Conservation (phyloP, 441 rosid genomes). For the Erodium moschatum region DNA sequence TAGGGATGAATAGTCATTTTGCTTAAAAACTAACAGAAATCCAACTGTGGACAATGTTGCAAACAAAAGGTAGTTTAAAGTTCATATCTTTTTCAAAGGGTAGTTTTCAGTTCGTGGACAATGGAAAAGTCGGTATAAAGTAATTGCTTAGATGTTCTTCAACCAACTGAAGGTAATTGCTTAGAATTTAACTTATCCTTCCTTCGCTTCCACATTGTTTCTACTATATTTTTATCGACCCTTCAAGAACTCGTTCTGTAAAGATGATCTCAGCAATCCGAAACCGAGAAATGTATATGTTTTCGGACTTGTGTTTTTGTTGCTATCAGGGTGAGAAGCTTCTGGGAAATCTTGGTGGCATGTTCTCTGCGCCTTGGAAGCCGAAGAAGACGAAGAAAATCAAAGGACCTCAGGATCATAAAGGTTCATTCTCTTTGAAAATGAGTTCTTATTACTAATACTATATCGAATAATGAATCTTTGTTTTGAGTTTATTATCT, state of each 20-base stretch:
- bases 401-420: slow-evolving; percentile 41
- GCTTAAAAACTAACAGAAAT: too few species aligned
- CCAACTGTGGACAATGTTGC: too few species aligned
- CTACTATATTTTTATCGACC: neutral
- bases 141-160: neutral
- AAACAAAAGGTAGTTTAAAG: too few species aligned
- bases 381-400: slow-evolving; percentile 52
- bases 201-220: neutral
- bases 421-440: slow-evolving; percentile 25
- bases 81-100: too few species aligned
- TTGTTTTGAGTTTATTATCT: neutral
- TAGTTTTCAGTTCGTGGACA: neutral
- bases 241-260: neutral
- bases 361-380: slow-evolving; percentile 70
- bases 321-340: slow-evolving; percentile 47
- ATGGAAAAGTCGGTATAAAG: neutral
- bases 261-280: too few species aligned
- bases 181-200: neutral
- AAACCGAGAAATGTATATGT: too few species aligned
- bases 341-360: slow-evolving; percentile 57
- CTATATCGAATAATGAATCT: neutral
- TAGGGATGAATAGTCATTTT: too few species aligned
- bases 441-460: neutral
- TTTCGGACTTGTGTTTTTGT: neutral
- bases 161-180: neutral